phyloP scores from a whole-genome alignment of 768 basidiomycete species.

The Mycena filopes region DNA sequence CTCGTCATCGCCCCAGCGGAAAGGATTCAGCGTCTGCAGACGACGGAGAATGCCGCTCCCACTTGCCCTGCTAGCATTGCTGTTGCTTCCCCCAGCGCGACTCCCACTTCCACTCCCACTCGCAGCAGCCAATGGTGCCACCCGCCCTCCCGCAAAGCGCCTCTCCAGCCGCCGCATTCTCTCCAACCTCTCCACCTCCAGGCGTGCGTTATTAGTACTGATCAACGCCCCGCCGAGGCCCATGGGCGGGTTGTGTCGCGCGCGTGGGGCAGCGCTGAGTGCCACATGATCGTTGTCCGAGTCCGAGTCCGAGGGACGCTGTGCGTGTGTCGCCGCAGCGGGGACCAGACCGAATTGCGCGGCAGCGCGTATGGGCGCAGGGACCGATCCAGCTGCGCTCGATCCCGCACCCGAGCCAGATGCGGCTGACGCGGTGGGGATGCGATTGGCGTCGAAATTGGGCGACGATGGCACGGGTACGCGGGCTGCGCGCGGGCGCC shows the following conservation, averaged over 20 bases:
- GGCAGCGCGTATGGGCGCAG: constrained; percentile 38
- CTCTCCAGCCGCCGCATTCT: constrained; percentile 20
- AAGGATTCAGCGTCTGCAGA: constrained; percentile 16
- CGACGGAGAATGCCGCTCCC: constrained; percentile 16
- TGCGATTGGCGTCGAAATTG: constrained; percentile 53
- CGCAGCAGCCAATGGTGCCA: constrained; percentile 18
- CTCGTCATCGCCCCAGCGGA: constrained; percentile 18
- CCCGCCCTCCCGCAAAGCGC: constrained; percentile 24
- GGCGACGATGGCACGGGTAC: constrained; percentile 54
- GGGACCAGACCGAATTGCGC: constrained; percentile 28
- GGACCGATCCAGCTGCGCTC: constrained; percentile 41
- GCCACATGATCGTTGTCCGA: neutral
- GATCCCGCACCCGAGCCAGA: constrained; percentile 46
- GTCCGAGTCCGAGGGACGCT: neutral
- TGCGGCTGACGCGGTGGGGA: too few relatives aligned
- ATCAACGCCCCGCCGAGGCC: constrained; percentile 74
- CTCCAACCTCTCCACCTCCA: constrained; percentile 30
- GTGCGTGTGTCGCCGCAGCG: constrained; percentile 28
- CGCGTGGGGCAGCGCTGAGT: constrained; percentile 10
- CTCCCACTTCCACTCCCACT: neutral
- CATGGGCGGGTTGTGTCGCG: constrained; percentile 61
- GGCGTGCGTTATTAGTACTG: constrained; percentile 46
- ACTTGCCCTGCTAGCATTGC: neutral
- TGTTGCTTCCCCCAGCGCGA: neutral
- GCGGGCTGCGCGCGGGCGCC: constrained; percentile 47